Evolutionary conservation across 2,329 filamentous ascomycete species (phyloP), one percentile per base, ranked within the genome.

Genomic region (Neofusicoccum kwambonambiense): DNA sequence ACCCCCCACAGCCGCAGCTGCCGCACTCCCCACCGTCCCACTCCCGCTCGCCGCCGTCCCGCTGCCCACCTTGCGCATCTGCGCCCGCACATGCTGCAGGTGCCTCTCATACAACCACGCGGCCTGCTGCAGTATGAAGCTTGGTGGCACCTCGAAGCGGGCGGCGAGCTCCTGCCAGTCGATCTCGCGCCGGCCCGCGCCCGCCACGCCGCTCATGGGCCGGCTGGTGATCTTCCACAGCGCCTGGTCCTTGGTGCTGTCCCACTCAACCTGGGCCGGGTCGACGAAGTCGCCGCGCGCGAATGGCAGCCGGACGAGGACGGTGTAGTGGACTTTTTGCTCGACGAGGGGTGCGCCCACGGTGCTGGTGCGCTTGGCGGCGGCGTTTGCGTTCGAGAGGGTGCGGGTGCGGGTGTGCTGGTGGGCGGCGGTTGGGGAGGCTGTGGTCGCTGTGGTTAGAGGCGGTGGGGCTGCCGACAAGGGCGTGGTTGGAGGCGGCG

Each of bases 61-160:
- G 2, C 80, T 84, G 2, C 85, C 87, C 49, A 89, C 87, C 74
- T 90, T 95, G 67, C 91, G 88, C 82, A 98, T 92, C 79, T 97
- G 93, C 19, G 91, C 93, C 69, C 92, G 88, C 54, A 98, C 91
- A 75, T 97, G 92, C 0, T 91, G 91, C 34, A 96, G 86, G 79
- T 98, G 92, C 60, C 91, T 86, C 75, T 98, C 93, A 73, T 95
- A 97, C 5, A 98, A 86, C 86, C 93, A 97, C 76, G 92, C 93
- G 68, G 93, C 93, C 78, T 99, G 93, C 75, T 97, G 92, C 15
- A 97, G 86, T 37, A 99, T 84, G 73, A 98, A 98, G 45, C 92
- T 86, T 65, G 96, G 87, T 31, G 91, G 90, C 19, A 97, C 94
- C 68, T 93, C 86, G 77, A 97, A 97, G 51, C 87, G 84, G 61